Evolutionary conservation across 148 eudicot species (phyloP).

Genomic region (Selenicereus undatus): DNA sequence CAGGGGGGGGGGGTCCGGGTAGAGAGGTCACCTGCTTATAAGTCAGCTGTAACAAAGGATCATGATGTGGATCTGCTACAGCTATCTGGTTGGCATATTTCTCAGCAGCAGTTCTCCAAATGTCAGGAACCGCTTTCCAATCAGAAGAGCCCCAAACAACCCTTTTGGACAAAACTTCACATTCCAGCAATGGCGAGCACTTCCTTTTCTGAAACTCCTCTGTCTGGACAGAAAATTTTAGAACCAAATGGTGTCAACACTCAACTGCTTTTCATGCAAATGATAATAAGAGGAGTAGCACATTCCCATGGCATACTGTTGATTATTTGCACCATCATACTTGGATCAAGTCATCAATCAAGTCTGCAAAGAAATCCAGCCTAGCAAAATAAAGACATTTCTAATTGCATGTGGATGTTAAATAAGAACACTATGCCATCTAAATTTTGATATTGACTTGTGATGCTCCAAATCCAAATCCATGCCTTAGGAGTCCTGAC

Average conservation of each 20-base stretch:
- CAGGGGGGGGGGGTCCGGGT: too few species aligned
- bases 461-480: too few species aligned
- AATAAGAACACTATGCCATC: too few species aligned
- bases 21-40: conserved; percentile 69
- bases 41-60: conserved; percentile 73
- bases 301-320: too few species aligned
- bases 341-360: too few species aligned
- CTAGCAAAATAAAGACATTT: too few species aligned
- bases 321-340: too few species aligned
- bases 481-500: too few species aligned
- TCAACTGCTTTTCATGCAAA: conserved; percentile 20
- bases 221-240: conserved; percentile 36
- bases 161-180: conserved; percentile 38
- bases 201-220: conserved; percentile 58
- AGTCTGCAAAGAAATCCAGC: too few species aligned
- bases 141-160: conserved; percentile 40
- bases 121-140: conserved; percentile 88
- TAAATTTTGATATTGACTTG: too few species aligned
- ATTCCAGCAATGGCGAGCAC: conserved; percentile 75
- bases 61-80: conserved; percentile 73
- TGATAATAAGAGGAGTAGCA: too few species aligned
- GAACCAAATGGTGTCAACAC: conserved; percentile 11
- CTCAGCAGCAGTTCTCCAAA: conserved; percentile 91
- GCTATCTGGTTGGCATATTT: conserved; percentile 79
- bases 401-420: too few species aligned